A percentile compares a stretch with the other conserved stretches of the same genome.
These are phyloP conservation scores for Coemansia erecta DNA, from an alignment of 192 early-diverging fungal genomes.

Conservation along the genomic window DNA sequence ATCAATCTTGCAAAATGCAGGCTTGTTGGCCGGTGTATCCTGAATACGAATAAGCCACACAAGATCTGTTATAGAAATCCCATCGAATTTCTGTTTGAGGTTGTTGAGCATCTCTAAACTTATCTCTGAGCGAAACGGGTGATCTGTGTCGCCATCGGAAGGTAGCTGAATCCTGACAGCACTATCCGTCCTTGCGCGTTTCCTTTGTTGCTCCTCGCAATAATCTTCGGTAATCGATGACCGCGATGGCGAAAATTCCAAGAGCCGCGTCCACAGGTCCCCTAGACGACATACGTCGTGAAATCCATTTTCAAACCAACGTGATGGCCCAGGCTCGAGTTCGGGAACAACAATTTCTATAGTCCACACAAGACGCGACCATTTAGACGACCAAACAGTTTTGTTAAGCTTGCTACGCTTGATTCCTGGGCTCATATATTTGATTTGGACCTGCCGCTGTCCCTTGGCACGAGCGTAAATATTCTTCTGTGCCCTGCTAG, in stretches of 20 bases:
- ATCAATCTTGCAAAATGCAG: conserved; percentile 45
- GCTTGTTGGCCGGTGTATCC: conserved; percentile 48
- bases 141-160: conserved; percentile 43
- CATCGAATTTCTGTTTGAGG: conserved; percentile 3
- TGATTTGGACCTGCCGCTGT: conserved; percentile 24
- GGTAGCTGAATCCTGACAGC: conserved; percentile 25
- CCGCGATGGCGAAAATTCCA: background rate
- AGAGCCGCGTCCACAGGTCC: conserved; percentile 27
- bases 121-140: conserved; percentile 35
- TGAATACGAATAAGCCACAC: conserved; percentile 26
- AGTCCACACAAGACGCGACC: conserved; percentile 37
- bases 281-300: conserved; percentile 33
- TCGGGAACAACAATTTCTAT: conserved; percentile 26
- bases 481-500: conserved; percentile 19
- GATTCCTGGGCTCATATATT: conserved; percentile 41
- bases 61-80: background rate
- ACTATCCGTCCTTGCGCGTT: conserved; percentile 12
- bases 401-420: conserved; percentile 30
- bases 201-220: conserved; percentile 4
- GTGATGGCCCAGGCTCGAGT: background rate
- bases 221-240: background rate
- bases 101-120: conserved; percentile 1
- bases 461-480: conserved; percentile 15
- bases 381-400: conserved; percentile 26
- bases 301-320: conserved; percentile 33